Evolutionary conservation across 2,329 filamentous ascomycete genomes (phyloP), one percentile per base, ranked within the genome.

Genomic region (Dothideomycetidae sp.): DNA sequence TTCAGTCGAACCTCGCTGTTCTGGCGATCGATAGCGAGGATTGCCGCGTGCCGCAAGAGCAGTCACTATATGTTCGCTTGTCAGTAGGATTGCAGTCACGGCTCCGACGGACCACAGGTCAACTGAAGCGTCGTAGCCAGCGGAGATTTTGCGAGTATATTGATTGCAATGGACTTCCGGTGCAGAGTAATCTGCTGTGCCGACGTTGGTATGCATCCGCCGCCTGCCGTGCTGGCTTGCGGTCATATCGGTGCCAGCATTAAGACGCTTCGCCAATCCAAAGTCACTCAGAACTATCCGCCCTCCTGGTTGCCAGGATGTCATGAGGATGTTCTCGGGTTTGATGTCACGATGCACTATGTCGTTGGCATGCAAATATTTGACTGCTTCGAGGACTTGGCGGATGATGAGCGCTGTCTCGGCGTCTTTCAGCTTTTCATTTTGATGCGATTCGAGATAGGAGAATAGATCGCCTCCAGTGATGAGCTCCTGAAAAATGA

Each of bases 21-120:
- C 21, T n/a, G 7, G 7, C n/a, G 21, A n/a, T 26, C 7, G 21
- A 7, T 13, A 11, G 11, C 19, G 30, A 7, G 26, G 35, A 3
- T 15, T 10, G 13, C 23, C 35, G 7, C 31, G 17, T 3, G 21
- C 18, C 10, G 18, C 12, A 2, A 38, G 14, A 3, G 36, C 23
- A 12, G 30, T 16, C 42, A 72, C 72, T 2, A 70, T 53, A 2
- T 58, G 53, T 7, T 66, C 57, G 10, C 67, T 68, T 0, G 64
- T 65, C 11, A 76, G 55, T 10, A 77, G 50, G 5, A 65, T 57
- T 5, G 60, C 62, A 2, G 69, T 59, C 2, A 76, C 58, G 32
- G 62, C 64, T 4, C 73, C 73, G n/a, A 77, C 48, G 1, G 72
- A 71, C 72, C 72, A 77, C 51, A 78, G 63, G 45, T 78, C 73